phyloP scores from a whole-genome alignment of 208 protist species.

The Leishmania major region DNA sequence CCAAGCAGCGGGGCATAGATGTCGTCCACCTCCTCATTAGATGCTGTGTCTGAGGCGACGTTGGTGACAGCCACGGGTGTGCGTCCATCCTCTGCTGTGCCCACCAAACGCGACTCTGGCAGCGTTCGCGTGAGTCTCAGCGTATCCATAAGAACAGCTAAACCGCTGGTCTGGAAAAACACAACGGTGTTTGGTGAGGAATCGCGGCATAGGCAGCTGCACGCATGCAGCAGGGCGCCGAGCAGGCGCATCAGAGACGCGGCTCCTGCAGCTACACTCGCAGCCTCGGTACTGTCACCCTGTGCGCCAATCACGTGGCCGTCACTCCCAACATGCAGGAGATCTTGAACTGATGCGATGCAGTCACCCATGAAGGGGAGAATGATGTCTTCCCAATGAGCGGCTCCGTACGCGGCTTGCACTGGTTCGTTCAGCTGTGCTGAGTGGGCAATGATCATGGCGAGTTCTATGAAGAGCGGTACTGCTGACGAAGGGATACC shows the following conservation, averaged over 20 bases:
- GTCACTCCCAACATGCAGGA: neutral
- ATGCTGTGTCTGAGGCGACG: neutral
- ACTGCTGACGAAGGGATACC: neutral
- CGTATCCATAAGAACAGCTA: constrained; percentile 24
- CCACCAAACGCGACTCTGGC: neutral
- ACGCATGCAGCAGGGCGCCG: constrained; percentile 60
- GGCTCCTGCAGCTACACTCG: neutral
- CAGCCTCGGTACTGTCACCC: neutral
- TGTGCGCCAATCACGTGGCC: neutral
- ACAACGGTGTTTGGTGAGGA: constrained; percentile 42
- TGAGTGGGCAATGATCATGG: constrained; percentile 41
- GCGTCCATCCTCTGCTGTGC: neutral
- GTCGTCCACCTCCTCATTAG: neutral
- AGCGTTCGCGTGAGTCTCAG: constrained; percentile 16
- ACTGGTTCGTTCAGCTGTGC: constrained; percentile 69
- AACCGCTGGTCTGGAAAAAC: constrained; percentile 45
- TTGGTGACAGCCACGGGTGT: neutral
- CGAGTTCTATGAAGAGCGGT: constrained; percentile 10
- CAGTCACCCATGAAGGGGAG: constrained; percentile 25
- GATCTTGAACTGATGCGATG: neutral
- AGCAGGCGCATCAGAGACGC: constrained; percentile 21
- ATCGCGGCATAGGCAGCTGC: constrained; percentile 76
- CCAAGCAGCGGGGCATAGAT: constrained; percentile 2
- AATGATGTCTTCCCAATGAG: constrained; percentile 37
- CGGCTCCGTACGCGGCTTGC: constrained; percentile 50